Conservation (phyloP, 2,329 filamentous ascomycete species). For the Talaromyces sp. region DNA sequence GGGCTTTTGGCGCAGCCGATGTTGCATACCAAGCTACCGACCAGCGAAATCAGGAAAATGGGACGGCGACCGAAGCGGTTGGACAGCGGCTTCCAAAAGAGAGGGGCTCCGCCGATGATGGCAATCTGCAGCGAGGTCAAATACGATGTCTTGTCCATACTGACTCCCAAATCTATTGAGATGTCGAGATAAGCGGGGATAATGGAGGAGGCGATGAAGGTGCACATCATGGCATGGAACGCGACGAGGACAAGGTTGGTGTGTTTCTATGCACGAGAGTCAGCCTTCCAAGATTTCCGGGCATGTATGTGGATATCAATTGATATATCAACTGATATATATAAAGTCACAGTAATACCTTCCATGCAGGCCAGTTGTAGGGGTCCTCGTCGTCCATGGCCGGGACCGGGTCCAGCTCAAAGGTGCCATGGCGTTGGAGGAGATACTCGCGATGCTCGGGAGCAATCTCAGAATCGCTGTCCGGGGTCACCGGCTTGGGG, state of each 20-base stretch:
- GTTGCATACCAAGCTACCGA: slow-evolving; percentile 47
- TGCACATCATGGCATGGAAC: slow-evolving; percentile 55
- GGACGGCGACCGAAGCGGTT: slow-evolving; percentile 52
- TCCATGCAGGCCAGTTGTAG: slow-evolving; percentile 53
- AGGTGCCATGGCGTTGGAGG: slow-evolving; percentile 49
- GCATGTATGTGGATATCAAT: too few species aligned
- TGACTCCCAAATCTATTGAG: slow-evolving; percentile 46
- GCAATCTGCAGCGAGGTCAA: slow-evolving; percentile 54
- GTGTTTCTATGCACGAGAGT: slow-evolving; percentile 39
- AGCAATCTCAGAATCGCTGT: slow-evolving; percentile 3
- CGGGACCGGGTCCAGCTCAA: slow-evolving; percentile 52
- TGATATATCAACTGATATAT: too few species aligned
- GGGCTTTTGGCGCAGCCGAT: slow-evolving; percentile 50
- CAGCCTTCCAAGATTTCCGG: not conserved
- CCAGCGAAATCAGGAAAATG: slow-evolving; percentile 49
- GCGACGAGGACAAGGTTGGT: slow-evolving; percentile 52
- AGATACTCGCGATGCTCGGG: slow-evolving; percentile 44
- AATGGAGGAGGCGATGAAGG: slow-evolving; percentile 52
- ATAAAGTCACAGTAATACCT: slow-evolving; percentile 32
- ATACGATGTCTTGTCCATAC: slow-evolving; percentile 49
- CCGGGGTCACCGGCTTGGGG: not conserved
- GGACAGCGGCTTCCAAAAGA: slow-evolving; percentile 56
- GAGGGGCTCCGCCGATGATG: slow-evolving; percentile 49
- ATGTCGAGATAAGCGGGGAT: slow-evolving; percentile 54
- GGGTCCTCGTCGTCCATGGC: slow-evolving; percentile 49